phyloP scores from a whole-genome alignment of 805 yeast genomes.

The Kluyveromyces aestuarii region DNA sequence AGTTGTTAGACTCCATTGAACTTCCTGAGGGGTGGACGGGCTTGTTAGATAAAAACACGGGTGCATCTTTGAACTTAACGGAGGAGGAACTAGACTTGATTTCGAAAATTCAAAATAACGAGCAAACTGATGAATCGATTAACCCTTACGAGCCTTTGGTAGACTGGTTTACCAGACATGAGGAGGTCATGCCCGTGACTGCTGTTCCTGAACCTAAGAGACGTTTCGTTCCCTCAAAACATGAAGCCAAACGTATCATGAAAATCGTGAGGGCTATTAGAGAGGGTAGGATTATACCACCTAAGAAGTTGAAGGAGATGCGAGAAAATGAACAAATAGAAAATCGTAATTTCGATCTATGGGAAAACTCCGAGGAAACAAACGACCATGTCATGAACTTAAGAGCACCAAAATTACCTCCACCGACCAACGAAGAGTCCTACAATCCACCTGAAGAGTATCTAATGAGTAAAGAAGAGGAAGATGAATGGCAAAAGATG shows the following conservation, averaged over 20 bases:
- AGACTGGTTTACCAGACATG: conserved; percentile 88
- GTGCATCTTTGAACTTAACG: conserved; percentile 70
- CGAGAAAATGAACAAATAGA: conserved; percentile 44
- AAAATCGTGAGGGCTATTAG: conserved; percentile 93
- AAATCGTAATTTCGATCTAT: conserved; percentile 61
- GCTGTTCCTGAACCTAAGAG: conserved; percentile 97
- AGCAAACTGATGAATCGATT: conserved; percentile 66
- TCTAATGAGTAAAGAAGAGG: conserved; percentile 69
- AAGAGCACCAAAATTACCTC: conserved; percentile 91
- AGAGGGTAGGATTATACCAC: conserved; percentile 87
- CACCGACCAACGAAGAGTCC: conserved; percentile 94
- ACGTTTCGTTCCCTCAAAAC: conserved; percentile 91
- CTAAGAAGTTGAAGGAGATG: conserved; percentile 44
- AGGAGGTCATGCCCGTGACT: conserved; percentile 82
- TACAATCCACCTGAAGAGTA: conserved; percentile 98
- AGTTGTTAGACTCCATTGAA: conserved; percentile 80
- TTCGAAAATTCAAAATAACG: conserved; percentile 74
- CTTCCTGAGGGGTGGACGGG: conserved; percentile 99
- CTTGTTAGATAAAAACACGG: conserved; percentile 80
- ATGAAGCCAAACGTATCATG: conserved; percentile 94
- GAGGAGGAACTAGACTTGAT: conserved; percentile 85
- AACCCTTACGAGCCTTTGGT: conserved; percentile 90
- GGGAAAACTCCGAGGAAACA: conserved; percentile 63
- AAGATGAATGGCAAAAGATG: conserved; percentile 53
- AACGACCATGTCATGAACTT: conserved; percentile 79